These are phyloP conservation scores for Coprinopsis strossmayeri DNA, from an alignment of 768 basidiomycete genomes.

Conservation along the genomic window DNA sequence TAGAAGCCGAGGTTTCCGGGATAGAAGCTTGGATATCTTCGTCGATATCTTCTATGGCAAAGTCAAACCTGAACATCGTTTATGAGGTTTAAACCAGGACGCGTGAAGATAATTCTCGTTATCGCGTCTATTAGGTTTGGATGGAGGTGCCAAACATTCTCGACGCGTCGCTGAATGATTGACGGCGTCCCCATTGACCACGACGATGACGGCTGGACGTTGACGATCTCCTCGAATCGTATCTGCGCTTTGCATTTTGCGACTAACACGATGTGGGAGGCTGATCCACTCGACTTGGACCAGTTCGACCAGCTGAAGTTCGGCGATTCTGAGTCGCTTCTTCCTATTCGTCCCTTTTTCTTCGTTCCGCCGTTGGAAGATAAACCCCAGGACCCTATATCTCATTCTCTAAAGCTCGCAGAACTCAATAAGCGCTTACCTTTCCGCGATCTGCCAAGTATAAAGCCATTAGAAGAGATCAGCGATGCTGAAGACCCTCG, in stretches of 20 bases:
- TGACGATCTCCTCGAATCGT: too few species aligned
- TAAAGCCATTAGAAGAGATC: neutral
- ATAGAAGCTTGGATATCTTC: slow-evolving; percentile 9
- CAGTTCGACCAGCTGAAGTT: neutral
- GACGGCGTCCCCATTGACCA: neutral
- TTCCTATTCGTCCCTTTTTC: slow-evolving; percentile 41
- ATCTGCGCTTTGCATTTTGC: too few species aligned
- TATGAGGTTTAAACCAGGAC: neutral
- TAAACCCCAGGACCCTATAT: slow-evolving; percentile 73
- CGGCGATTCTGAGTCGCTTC: slow-evolving; percentile 21
- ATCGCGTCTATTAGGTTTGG: slow-evolving; percentile 6
- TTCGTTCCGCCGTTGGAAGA: slow-evolving; percentile 62
- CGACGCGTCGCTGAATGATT: neutral
- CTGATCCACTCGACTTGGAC: slow-evolving; percentile 1
- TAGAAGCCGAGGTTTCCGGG: neutral
- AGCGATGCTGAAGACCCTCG: slow-evolving; percentile 12
- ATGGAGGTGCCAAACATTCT: neutral
- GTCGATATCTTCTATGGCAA: slow-evolving; percentile 44
- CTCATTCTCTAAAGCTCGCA: slow-evolving; percentile 44
- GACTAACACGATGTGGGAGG: slow-evolving; percentile 3
- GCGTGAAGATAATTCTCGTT: neutral
- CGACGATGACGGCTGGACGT: neutral
- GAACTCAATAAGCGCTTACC: slow-evolving; percentile 14
- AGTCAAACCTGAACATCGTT: slow-evolving; percentile 66
- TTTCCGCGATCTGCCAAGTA: slow-evolving; percentile 6